These are phyloP conservation scores for Colletotrichum cordylinicola DNA, from an alignment of 2,329 filamentous ascomycete genomes.

Conservation along the genomic window DNA sequence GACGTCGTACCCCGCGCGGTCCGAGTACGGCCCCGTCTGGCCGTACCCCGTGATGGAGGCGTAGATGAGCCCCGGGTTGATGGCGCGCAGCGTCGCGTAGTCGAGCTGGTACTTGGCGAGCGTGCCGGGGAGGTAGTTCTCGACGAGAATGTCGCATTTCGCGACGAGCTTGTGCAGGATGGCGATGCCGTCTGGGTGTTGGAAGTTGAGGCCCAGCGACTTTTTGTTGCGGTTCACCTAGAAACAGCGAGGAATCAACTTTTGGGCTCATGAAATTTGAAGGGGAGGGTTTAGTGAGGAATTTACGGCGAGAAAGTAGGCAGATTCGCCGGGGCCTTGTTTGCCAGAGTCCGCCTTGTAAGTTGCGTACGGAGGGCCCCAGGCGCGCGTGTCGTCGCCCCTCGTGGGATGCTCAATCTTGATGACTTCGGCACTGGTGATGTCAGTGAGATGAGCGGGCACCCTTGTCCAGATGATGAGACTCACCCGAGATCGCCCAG, in stretches of 20 bases:
- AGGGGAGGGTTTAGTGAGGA: constrained; percentile 22
- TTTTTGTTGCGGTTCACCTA: constrained; percentile 98
- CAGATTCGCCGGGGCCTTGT: constrained; percentile 84
- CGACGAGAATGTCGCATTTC: constrained; percentile 90
- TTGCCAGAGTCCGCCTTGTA: constrained; percentile 67
- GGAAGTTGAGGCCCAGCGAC: constrained; percentile 89
- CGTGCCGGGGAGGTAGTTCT: constrained; percentile 93
- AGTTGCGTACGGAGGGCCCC: constrained; percentile 92
- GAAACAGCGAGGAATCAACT: not conserved
- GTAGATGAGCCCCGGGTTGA: constrained; percentile 90
- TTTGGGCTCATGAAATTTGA: not conserved
- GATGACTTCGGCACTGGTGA: constrained; percentile 81
- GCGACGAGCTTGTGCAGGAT: constrained; percentile 86
- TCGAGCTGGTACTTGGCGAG: constrained; percentile 92
- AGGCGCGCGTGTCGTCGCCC: constrained; percentile 93
- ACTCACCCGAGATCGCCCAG: constrained; percentile 91
- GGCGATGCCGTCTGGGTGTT: constrained; percentile 80
- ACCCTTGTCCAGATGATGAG: not conserved
- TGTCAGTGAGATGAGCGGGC: constrained; percentile 29
- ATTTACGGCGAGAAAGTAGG: constrained; percentile 87
- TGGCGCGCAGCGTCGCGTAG: constrained; percentile 77
- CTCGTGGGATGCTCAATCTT: constrained; percentile 94
- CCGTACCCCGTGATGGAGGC: constrained; percentile 97
- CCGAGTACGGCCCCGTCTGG: constrained; percentile 89
- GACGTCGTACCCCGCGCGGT: constrained; percentile 93